Conservation (phyloP, 306 rosid species). For the Inga oerstediana region DNA sequence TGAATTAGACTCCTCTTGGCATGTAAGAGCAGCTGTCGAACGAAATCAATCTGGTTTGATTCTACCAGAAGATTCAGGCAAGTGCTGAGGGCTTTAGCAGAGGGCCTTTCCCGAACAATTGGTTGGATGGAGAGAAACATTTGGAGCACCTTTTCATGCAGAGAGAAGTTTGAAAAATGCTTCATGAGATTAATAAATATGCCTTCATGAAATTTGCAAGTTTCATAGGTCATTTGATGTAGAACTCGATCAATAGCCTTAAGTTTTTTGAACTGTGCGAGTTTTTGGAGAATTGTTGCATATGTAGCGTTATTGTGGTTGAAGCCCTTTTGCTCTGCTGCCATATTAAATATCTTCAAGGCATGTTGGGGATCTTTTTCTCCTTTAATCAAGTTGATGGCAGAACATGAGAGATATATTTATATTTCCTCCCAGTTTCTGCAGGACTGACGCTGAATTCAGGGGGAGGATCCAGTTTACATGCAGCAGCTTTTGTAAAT, state of each 20-base stretch:
- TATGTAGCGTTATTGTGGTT: constrained; percentile 76
- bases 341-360: constrained; percentile 71
- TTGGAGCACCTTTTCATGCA: constrained; percentile 72
- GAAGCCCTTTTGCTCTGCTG: constrained; percentile 76
- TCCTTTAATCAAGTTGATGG: constrained; percentile 67
- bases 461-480: constrained; percentile 56
- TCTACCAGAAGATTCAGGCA: constrained; percentile 82
- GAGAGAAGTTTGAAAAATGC: constrained; percentile 62
- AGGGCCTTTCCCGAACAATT: constrained; percentile 73
- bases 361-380: constrained; percentile 85
- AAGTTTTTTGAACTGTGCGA: constrained; percentile 70
- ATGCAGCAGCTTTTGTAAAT: constrained; percentile 44
- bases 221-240: constrained; percentile 75
- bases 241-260: constrained; percentile 69
- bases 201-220: constrained; percentile 85
- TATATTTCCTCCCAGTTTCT: constrained; percentile 46
- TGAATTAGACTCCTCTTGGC: constrained; percentile 52
- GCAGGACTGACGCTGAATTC: constrained; percentile 13
- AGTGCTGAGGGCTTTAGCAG: constrained; percentile 73
- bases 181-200: constrained; percentile 80
- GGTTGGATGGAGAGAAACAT: constrained; percentile 64
- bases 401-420: constrained; percentile 61
- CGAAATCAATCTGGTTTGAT: constrained; percentile 64
- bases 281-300: constrained; percentile 69
- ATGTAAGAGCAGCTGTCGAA: constrained; percentile 63